Evolutionary conservation across 306 rosid species (phyloP), one percentile per base, ranked within the genome.

Genomic region (Gillenia trifoliata): DNA sequence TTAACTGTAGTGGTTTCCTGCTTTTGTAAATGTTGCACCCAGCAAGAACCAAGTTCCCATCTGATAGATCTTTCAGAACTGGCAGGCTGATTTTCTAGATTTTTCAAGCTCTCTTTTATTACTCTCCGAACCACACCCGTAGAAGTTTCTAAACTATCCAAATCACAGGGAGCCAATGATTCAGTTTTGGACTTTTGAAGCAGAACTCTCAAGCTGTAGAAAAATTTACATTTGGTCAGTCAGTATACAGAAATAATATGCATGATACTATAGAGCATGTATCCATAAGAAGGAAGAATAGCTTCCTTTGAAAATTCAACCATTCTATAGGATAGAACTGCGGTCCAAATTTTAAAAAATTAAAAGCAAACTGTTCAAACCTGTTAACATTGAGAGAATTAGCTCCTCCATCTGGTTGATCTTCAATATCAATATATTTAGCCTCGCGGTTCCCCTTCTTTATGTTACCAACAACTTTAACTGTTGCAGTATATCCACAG

Each of bases 1-100:
- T 45, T 73, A 64, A 84, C 87, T 3, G 83, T 62, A 45, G 83
- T 66, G 63, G 59, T 81, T 85, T 89, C 96, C 78, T 84, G 86
- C 72, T 91, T 91, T 74, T 91, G 96, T 72, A 94, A 82, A 88
- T 94, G 93, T 54, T 94, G 99, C 72, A 91, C 75, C 99, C 96
- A 94, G 76, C 89, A 91, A 70, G 99, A 94, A 82, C 97, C 92
- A 26, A 94, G 96, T 80, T 94, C 99, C 99, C 99, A 94, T 80
- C 99, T 84, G 68, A 94, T 82, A 75, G 85, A 76, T 77, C 87
- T 86, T 71, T 83, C 67, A 63, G 88, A 82, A 70, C 72, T 64
- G 64, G 23, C 73, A 41, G 83, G 75, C 80, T 80, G 85, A 34
- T 88, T 88, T 73, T 84, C 83, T 55, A 85, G 81, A 64, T 83